Conservation (phyloP, 306 rosid genomes). For the Ormosia emarginata region DNA sequence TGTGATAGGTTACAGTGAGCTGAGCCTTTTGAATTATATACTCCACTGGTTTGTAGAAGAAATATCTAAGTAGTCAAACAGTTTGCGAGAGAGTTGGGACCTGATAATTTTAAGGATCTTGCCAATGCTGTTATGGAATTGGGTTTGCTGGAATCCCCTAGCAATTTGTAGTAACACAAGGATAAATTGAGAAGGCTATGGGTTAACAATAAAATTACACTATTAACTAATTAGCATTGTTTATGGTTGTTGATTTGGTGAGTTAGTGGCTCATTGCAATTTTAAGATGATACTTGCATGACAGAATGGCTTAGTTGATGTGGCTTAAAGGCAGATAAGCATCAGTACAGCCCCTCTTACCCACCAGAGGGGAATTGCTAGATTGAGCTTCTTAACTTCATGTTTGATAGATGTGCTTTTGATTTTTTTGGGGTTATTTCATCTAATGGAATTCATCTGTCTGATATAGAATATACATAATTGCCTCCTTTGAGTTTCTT, state of each 20-base stretch:
- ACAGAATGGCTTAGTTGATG: neutral
- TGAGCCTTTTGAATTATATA: neutral
- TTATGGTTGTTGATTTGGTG: neutral
- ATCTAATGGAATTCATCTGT: neutral
- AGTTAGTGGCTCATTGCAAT: neutral
- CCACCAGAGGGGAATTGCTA: neutral
- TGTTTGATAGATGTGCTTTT: neutral
- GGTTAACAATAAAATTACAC: neutral
- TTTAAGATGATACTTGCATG: neutral
- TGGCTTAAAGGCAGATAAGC: neutral
- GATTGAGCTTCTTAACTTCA: neutral
- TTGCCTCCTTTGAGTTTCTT: neutral
- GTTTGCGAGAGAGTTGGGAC: neutral
- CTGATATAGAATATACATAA: neutral
- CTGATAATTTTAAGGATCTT: neutral
- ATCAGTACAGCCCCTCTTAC: neutral
- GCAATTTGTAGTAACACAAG: neutral
- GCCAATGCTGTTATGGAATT: neutral
- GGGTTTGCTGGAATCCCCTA: neutral
- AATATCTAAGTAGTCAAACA: neutral
- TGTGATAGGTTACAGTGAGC: neutral
- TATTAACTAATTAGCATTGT: neutral
- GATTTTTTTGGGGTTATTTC: neutral
- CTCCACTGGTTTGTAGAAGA: neutral
- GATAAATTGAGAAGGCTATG: neutral